Evolutionary conservation across 129 eudicot genomes (phyloP).

Genomic region (Silybum marianum): DNA sequence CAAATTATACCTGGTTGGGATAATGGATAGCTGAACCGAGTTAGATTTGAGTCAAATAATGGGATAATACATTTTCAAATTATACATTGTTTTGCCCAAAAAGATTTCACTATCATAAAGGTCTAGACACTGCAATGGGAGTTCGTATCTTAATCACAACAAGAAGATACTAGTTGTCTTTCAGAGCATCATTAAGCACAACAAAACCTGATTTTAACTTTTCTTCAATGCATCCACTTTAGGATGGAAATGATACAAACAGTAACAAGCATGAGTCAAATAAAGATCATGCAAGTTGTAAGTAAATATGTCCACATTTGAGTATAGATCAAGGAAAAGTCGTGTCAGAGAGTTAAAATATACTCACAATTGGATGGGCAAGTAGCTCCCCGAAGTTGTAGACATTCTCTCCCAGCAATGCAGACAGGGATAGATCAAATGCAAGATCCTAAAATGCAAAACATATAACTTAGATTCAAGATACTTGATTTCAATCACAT

Average conservation of each 20-base stretch:
- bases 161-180: not conserved
- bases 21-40: not conserved
- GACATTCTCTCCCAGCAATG: conserved; percentile 80
- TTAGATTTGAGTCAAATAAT: not conserved
- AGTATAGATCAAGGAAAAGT: not conserved
- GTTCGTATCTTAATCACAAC: not conserved
- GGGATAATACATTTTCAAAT: too few relatives aligned
- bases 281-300: not conserved
- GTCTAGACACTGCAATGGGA: not conserved
- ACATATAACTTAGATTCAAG: too few relatives aligned
- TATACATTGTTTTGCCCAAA: conserved; percentile 1
- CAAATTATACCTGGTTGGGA: not conserved
- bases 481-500: too few relatives aligned
- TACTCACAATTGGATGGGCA: conserved; percentile 88
- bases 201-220: not conserved
- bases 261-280: not conserved
- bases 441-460: conserved; percentile 65
- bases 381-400: conserved; percentile 92
- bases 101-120: not conserved
- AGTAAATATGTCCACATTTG: not conserved
- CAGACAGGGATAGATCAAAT: conserved; percentile 79
- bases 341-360: not conserved
- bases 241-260: not conserved
- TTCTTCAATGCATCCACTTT: not conserved
- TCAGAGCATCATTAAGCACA: not conserved